Base-by-base conservation (phyloP, 306 rosid species). In the Citrullus amarus region DNA sequence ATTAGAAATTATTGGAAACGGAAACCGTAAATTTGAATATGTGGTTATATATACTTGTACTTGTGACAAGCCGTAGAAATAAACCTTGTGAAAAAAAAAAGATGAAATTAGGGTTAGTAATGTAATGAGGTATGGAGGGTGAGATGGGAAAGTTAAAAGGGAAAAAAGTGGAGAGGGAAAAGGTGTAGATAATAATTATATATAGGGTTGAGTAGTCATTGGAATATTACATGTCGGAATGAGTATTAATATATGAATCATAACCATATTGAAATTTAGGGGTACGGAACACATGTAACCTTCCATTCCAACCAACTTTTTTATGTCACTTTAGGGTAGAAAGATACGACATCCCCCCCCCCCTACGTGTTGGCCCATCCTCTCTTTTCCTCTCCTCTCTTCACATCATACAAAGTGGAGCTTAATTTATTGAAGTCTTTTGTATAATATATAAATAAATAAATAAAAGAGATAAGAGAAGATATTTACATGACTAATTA, bases 281-380 rank as follows among this genome's bases (percentile, higher is more conserved):
- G 14, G 76, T 46, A 70, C 76, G 76, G 76, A 69, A 70, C 57
- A 70, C 36, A 44, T 70, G 57, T 46, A 70, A 70, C 13, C 56
- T 70, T 44, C 55, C 17, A 25, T 70, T 70, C 57, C 57, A 48
- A 70, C 76, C 36, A 70, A 22, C 57, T 2, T 69, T 69, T 43
- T 41, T 9, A 16, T 39, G 6, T 66, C 73, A 9, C 30, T 66
- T 38, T 67, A 65, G 53, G 32, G 53, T 67, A 18, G 15, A 67
- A 67, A 9, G 50, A 67, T 67, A 39, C 53, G 17, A 39, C 73
- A 8, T 2, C 22, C 28, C 28, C 2, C 22, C 22, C 22, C 22
- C 2, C 60, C 39, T 4, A 36, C 50, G 2, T 44, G 3, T 44
- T 44, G 13, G 2, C 71, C 72, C 50, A 38, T 17, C 72, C 15